Base-by-base conservation (phyloP, 306 rosid genomes). In the Elaeagnus macrophylla region DNA sequence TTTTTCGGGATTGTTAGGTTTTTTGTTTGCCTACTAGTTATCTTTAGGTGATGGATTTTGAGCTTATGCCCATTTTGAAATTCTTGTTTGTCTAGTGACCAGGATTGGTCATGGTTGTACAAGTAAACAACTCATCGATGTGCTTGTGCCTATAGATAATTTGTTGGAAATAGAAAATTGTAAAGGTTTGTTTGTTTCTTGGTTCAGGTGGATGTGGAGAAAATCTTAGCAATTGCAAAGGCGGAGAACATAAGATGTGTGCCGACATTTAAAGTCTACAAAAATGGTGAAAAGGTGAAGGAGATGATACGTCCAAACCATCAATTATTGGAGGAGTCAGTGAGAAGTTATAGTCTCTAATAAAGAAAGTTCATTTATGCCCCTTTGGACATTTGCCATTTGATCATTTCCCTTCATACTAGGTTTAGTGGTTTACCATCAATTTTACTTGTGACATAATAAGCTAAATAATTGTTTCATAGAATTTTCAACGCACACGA, bases 251-350 rank as follows among this genome's bases (percentile, higher is more conserved):
- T 83, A 65, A 83, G 74, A 71, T 57, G 56, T 2, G 76, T 85
- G 36, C 95, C 97, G 52, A 73, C 97, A 12, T 83, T 89, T 63
- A 89, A 89, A 72, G 77, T 89, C 17, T 89, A 83, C 74, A 89
- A 79, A 77, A 78, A 85, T 13, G 95, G 95, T 14, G 84, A 71
- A 62, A 83, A 75, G 77, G 56, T 85, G 82, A 83, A 72, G 76
- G 97, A 89, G 75, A 75, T 85, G 87, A 71, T 81, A 53, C 77
- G 75, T 10, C 97, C 97, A 17, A 79, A 64, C 57, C 89, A 79
- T 61, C 83, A 77, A 38, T 62, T 73, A 53, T 70, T 89, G 72
- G 97, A 89, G 72, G 95, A 89, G 52, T 83, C 82, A 1, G 72
- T 89, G 59, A 79, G 81, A 57, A 79, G 63, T 66, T 79, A 74